Conservation (phyloP, 2,329 filamentous ascomycete species). For the Mycogone perniciosa region DNA sequence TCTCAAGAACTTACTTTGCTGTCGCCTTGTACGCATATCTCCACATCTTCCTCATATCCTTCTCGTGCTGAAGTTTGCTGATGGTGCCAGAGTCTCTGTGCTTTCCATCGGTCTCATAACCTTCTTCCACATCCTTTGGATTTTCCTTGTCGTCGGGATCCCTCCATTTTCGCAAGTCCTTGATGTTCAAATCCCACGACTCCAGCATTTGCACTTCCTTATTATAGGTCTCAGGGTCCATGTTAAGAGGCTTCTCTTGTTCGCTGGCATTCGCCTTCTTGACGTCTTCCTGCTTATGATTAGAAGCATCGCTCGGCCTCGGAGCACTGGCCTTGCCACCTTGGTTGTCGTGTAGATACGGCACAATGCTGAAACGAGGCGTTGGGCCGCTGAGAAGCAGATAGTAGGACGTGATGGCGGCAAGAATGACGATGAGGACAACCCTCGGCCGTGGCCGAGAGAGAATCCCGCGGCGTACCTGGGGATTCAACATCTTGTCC, state of each 20-base stretch:
- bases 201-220: slow-evolving; percentile 12
- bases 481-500: slow-evolving; percentile 29
- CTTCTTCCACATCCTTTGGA: slow-evolving; percentile 29
- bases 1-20: slow-evolving; percentile 30
- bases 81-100: slow-evolving; percentile 26
- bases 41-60: slow-evolving; percentile 38
- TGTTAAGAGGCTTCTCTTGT: slow-evolving; percentile 14
- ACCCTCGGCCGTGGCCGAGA: slow-evolving; percentile 36
- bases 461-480: slow-evolving; percentile 24
- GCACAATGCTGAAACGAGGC: slow-evolving; percentile 30
- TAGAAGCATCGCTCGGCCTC: not conserved
- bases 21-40: slow-evolving; percentile 35
- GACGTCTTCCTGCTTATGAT: not conserved
- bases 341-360: slow-evolving; percentile 19
- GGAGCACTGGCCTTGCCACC: not conserved
- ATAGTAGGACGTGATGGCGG: slow-evolving; percentile 37
- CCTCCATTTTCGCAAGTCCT: slow-evolving; percentile 30
- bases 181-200: slow-evolving; percentile 29
- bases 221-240: slow-evolving; percentile 13
- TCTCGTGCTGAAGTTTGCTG: slow-evolving; percentile 32
- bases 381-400: slow-evolving; percentile 33
- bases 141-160: slow-evolving; percentile 31
- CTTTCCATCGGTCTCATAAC: slow-evolving; percentile 33
- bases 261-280: not conserved
- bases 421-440: slow-evolving; percentile 35